phyloP scores from a whole-genome alignment of 148 eudicot species.

The Camellia lanceoleosa region DNA sequence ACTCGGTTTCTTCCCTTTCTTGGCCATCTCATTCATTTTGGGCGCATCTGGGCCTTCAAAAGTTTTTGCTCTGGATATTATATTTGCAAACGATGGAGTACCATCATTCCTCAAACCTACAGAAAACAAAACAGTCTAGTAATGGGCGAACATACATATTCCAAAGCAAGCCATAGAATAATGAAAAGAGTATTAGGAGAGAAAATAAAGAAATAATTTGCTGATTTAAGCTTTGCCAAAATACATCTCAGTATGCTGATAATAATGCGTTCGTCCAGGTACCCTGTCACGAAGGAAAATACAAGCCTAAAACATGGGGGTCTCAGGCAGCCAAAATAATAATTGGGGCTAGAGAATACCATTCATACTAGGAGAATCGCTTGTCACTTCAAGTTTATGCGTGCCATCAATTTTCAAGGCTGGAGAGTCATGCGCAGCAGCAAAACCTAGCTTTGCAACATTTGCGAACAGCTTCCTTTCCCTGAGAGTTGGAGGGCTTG shows the following conservation, averaged over 20 bases:
- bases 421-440: slow-evolving; percentile 91
- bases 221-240: not conserved
- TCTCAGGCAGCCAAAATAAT: not conserved
- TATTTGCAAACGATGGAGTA: slow-evolving; percentile 64
- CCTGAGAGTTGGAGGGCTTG: slow-evolving; percentile 50
- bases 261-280: not conserved
- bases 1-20: slow-evolving; percentile 80
- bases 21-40: slow-evolving; percentile 52
- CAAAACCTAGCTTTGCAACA: slow-evolving; percentile 92
- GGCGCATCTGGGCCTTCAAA: slow-evolving; percentile 28
- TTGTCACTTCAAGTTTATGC: slow-evolving; percentile 26
- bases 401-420: slow-evolving; percentile 49
- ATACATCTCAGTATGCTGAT: not conserved
- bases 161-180: not conserved
- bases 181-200: not conserved
- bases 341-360: slow-evolving; percentile 26
- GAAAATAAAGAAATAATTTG: not conserved
- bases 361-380: slow-evolving; percentile 37
- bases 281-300: not conserved
- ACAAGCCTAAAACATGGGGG: not conserved
- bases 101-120: slow-evolving; percentile 50
- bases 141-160: not conserved
- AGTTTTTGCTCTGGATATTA: slow-evolving; percentile 57
- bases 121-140: slow-evolving; percentile 4
- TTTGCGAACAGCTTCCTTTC: slow-evolving; percentile 72